Evolutionary conservation across 2,329 filamentous ascomycete species (phyloP).

Genomic region (Penicillium expansum): DNA sequence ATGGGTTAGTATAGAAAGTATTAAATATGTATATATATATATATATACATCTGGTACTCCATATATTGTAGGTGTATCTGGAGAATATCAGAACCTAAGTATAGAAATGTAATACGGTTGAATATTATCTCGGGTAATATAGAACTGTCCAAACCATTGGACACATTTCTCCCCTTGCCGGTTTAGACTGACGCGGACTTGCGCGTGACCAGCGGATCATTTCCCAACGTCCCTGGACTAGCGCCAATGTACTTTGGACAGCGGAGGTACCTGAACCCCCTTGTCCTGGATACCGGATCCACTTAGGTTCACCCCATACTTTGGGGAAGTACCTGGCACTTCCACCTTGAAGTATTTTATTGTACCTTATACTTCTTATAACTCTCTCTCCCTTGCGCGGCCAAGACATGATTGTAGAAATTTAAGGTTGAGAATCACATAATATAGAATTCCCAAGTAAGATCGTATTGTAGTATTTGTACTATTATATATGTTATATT

Average conservation of each 20-base stretch:
- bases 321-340: neutral
- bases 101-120: neutral
- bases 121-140: neutral
- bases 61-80: neutral
- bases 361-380: too few relatives aligned
- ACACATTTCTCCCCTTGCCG: neutral
- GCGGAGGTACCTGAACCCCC: slow-evolving; percentile 1
- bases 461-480: neutral
- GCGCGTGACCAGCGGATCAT: slow-evolving; percentile 27
- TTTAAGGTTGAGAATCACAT: neutral
- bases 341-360: neutral
- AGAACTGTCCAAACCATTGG: neutral
- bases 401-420: neutral
- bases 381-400: slow-evolving; percentile 1
- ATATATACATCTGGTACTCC: too few relatives aligned
- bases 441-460: neutral
- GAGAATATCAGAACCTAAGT: neutral
- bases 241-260: neutral
- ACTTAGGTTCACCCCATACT: slow-evolving; percentile 7
- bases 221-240: neutral
- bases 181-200: slow-evolving; percentile 10
- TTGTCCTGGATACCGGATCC: slow-evolving; percentile 2
- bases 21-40: too few relatives aligned
- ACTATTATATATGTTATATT: neutral
- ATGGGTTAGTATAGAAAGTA: neutral